Evolutionary conservation across 306 rosid genomes (phyloP).

Genomic region (Arachis stenosperma): DNA sequence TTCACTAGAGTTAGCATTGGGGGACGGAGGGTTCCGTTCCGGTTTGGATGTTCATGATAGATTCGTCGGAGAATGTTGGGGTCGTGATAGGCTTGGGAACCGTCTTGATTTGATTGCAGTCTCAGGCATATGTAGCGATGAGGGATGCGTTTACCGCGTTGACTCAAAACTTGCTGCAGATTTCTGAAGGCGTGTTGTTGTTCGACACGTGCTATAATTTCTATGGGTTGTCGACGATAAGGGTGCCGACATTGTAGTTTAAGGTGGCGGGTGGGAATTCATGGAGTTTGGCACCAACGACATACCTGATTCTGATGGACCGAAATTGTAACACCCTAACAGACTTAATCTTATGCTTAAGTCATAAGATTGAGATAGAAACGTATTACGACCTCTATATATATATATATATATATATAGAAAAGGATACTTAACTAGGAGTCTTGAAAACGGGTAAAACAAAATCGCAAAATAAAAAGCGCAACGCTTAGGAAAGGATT

Average conservation of each 20-base stretch:
- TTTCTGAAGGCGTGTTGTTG: conserved; percentile 32
- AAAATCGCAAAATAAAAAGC: too few relatives aligned
- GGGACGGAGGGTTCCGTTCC: conserved; percentile 47
- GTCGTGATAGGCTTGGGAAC: conserved; percentile 76
- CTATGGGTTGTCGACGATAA: conserved; percentile 40
- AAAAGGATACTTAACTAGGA: too few relatives aligned
- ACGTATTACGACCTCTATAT: too few relatives aligned
- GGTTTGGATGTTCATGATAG: conserved; percentile 40
- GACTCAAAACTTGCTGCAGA: conserved; percentile 44
- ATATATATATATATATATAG: too few relatives aligned
- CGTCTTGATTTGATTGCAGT: conserved; percentile 59
- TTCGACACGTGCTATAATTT: conserved; percentile 81
- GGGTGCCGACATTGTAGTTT: conserved; percentile 73
- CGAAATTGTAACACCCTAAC: background rate
- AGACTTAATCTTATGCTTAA: too few relatives aligned
- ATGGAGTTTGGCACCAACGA: conserved; percentile 50
- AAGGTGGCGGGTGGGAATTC: conserved; percentile 48
- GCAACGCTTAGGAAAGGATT: too few relatives aligned
- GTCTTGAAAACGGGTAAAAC: too few relatives aligned
- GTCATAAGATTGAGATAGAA: too few relatives aligned
- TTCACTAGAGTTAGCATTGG: conserved; percentile 64
- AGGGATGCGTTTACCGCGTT: conserved; percentile 60
- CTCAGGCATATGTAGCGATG: conserved; percentile 52
- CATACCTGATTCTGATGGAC: conserved; percentile 63
- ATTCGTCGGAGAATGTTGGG: conserved; percentile 59